phyloP scores from a whole-genome alignment of 2,329 filamentous ascomycete genomes.

The Aureobasidium zeae region DNA sequence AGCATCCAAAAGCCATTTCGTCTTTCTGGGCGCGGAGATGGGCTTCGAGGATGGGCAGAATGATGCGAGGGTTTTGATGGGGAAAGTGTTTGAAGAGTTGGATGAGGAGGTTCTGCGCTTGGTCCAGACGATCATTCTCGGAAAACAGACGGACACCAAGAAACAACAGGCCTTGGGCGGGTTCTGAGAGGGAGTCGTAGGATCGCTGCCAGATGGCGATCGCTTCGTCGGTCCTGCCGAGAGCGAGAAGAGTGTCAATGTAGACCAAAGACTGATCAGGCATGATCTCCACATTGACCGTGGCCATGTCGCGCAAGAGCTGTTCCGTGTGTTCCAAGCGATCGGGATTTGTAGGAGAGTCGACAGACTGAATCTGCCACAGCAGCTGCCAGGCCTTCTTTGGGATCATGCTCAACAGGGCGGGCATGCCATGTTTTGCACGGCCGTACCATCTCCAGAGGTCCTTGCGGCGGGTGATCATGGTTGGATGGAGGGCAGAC shows the following conservation, averaged over 20 bases:
- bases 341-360: conserved; percentile 18
- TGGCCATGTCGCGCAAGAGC: conserved; percentile 26
- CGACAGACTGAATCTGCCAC: conserved; percentile 25
- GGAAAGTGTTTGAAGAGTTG: conserved; percentile 42
- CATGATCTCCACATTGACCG: conserved; percentile 19
- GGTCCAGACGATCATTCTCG: conserved; percentile 47
- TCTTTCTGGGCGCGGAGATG: conserved; percentile 48
- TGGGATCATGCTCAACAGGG: conserved; percentile 21
- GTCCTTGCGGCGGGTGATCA: conserved; percentile 4
- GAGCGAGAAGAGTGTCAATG: conserved; percentile 25
- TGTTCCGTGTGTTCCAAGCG: conserved; percentile 21
- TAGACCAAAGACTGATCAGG: conserved; percentile 22
- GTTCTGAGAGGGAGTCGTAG: conserved; percentile 11
- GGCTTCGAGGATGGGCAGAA: conserved; percentile 61
- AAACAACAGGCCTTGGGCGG: conserved; percentile 42
- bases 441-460: conserved; percentile 28
- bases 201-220: conserved; percentile 28
- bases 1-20: conserved; percentile 56
- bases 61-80: conserved; percentile 44
- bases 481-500: conserved; percentile 6
- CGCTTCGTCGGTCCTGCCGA: conserved; percentile 24
- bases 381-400: conserved; percentile 28
- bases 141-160: conserved; percentile 59
- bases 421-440: conserved; percentile 20
- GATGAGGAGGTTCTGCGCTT: conserved; percentile 49